These are phyloP conservation scores for Thelonectria olida DNA, from an alignment of 2,329 filamentous ascomycete genomes.

Conservation along the genomic window DNA sequence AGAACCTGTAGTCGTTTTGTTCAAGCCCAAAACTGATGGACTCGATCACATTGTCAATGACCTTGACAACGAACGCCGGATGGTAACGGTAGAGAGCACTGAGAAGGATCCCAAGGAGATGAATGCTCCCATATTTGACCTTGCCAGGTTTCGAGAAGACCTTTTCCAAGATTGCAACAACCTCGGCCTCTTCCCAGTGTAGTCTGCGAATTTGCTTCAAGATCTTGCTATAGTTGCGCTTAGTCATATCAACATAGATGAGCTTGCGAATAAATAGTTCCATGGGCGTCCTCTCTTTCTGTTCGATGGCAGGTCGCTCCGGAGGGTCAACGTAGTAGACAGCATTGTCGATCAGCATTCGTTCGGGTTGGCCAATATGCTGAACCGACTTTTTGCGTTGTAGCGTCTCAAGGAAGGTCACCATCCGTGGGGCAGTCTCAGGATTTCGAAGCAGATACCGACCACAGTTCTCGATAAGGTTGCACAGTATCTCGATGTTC, in stretches of 20 bases:
- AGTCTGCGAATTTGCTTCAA: slow-evolving; percentile 93
- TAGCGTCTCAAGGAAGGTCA: slow-evolving; percentile 90
- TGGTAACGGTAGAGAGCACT: slow-evolving; percentile 92
- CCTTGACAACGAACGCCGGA: slow-evolving; percentile 86
- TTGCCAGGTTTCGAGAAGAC: slow-evolving; percentile 96
- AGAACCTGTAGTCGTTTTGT: slow-evolving; percentile 96
- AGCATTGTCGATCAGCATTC: slow-evolving; percentile 98
- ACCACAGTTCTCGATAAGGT: slow-evolving; percentile 94
- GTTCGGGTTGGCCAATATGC: slow-evolving; percentile 93
- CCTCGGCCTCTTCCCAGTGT: slow-evolving; percentile 95
- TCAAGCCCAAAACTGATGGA: slow-evolving; percentile 88
- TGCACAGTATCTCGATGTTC: slow-evolving; percentile 99
- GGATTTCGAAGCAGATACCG: slow-evolving; percentile 92
- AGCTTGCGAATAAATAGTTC: slow-evolving; percentile 94
- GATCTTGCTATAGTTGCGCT: slow-evolving; percentile 92
- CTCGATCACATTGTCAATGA: slow-evolving; percentile 92
- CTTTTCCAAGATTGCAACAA: slow-evolving; percentile 82
- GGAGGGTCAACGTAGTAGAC: slow-evolving; percentile 98
- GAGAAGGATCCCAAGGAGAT: slow-evolving; percentile 89
- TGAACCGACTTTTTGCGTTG: slow-evolving; percentile 96
- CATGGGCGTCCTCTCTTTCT: slow-evolving; percentile 94
- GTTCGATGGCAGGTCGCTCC: slow-evolving; percentile 90
- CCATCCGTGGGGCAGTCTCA: slow-evolving; percentile 93
- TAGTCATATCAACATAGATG: slow-evolving; percentile 92
- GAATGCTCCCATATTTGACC: slow-evolving; percentile 97